Conservation (phyloP, 306 rosid species). For the Cucurbita argyrosperma region DNA sequence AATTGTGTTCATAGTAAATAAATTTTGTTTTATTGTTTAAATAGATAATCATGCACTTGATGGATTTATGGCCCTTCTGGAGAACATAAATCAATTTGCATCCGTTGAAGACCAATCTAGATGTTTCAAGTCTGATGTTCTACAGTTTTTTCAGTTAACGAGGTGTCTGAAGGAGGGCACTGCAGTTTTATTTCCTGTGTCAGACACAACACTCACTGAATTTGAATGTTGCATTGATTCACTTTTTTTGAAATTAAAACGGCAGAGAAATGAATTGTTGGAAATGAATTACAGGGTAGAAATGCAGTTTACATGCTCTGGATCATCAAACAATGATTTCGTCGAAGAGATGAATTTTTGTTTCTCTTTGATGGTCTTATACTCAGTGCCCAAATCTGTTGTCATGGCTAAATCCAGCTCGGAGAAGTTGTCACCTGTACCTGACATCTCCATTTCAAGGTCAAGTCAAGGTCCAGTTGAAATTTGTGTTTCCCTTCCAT, state of each 20-base stretch:
- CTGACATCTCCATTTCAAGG: slow-evolving; percentile 37
- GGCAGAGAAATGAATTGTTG: slow-evolving; percentile 19
- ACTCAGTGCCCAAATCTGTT: slow-evolving; percentile 30
- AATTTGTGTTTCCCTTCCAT: slow-evolving; percentile 42
- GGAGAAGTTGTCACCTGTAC: slow-evolving; percentile 23
- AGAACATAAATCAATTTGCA: slow-evolving; percentile 42
- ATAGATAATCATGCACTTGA: slow-evolving; percentile 34
- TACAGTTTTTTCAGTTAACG: slow-evolving; percentile 46
- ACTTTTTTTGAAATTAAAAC: slow-evolving; percentile 30
- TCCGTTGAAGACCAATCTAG: slow-evolving; percentile 37
- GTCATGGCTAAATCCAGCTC: slow-evolving; percentile 45
- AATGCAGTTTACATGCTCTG: slow-evolving; percentile 40
- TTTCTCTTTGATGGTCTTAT: slow-evolving; percentile 38
- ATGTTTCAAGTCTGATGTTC: slow-evolving; percentile 69
- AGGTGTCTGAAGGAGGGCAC: slow-evolving; percentile 22
- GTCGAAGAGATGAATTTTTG: slow-evolving; percentile 30
- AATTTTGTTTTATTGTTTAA: slow-evolving; percentile 6
- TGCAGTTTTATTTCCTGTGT: slow-evolving; percentile 18
- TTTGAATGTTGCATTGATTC: slow-evolving; percentile 38
- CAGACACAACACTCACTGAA: slow-evolving; percentile 33
- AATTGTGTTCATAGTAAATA: slow-evolving; percentile 2
- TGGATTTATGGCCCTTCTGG: slow-evolving; percentile 53
- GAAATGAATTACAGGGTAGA: slow-evolving; percentile 39
- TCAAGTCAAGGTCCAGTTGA: slow-evolving; percentile 30
- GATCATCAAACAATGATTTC: slow-evolving; percentile 38